Conservation (phyloP, 371 early-diverging fungal genomes). For the Mucor indicus region DNA sequence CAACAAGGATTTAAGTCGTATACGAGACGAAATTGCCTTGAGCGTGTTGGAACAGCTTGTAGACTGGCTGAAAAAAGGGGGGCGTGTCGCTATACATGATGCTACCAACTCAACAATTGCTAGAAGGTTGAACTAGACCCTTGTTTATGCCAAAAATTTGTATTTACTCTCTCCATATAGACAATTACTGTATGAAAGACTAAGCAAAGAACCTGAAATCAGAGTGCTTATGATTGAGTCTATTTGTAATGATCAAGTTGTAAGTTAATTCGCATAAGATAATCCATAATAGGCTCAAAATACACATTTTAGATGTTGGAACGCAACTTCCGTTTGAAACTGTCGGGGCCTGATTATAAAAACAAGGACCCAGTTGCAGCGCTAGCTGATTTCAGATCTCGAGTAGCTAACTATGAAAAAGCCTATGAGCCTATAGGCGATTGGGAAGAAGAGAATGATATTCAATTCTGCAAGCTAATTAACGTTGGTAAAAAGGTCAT, state of each 20-base stretch:
- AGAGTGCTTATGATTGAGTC: conserved; percentile 68
- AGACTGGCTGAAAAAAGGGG: conserved; percentile 67
- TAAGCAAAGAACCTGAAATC: conserved; percentile 53
- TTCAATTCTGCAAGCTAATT: conserved; percentile 80
- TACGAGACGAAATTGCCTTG: conserved; percentile 75
- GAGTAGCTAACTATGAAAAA: conserved; percentile 83
- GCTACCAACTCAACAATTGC: conserved; percentile 86
- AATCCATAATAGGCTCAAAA: background rate
- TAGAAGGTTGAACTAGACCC: conserved; percentile 46
- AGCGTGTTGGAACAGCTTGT: conserved; percentile 80
- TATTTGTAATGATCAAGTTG: conserved; percentile 69
- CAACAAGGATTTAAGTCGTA: conserved; percentile 62
- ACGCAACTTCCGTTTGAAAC: conserved; percentile 77
- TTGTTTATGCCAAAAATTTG: background rate
- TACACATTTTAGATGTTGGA: conserved; percentile 50
- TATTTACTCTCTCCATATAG: conserved; percentile 14
- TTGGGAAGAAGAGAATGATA: conserved; percentile 70
- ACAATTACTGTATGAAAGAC: conserved; percentile 58
- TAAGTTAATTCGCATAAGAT: conserved; percentile 7
- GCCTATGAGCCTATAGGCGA: conserved; percentile 80
- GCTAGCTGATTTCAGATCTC: conserved; percentile 68
- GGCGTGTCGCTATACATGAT: conserved; percentile 86
- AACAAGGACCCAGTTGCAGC: conserved; percentile 69
- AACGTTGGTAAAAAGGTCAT: conserved; percentile 86
- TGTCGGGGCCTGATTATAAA: conserved; percentile 82